Base-by-base conservation (phyloP, 2,329 filamentous ascomycete species). In the Apiospora kogelbergensis region DNA sequence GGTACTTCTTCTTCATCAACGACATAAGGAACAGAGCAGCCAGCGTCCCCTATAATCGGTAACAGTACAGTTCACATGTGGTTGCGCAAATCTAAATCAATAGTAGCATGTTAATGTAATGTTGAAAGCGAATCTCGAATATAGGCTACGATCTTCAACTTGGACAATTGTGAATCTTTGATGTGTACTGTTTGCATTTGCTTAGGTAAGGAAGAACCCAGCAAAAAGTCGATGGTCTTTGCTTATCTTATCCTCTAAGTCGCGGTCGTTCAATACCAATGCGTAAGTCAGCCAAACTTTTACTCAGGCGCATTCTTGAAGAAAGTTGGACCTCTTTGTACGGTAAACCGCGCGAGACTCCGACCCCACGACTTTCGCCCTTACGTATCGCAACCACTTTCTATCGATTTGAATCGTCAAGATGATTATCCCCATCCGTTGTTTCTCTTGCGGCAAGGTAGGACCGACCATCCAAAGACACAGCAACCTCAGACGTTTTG, bases 401-500 rank as follows among this genome's bases (percentile, higher is more conserved):
- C 44, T 2, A 41, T n/a, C 65, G 33, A 53, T 24, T 7, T 10
- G 6, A 40, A 40, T 17, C 65, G 71, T 74, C 84, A 92, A 83
- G 69, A 99, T 99, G 96, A 99, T 99, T 83, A 98, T 99, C 75
- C 96, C 96, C 2, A 93, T 99, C 74, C 94, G 96, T 75, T 99
- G 96, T 85, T 99, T 99, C 84, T 98, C 96, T 69, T 99, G 96
- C 82, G 96, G 96, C 82, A 99, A 99, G 93, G 96, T 97, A 83
- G 70, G 82, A 74, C 15, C 45, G 60, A n/a, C 67, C 66, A 20
- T 37, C 24, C 6, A 65, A n/a, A 45, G 40, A 66, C 42, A 42
- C 9, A 24, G 63, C 15, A 22, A 53, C 17, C 22, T 42, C 64
- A 64, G 70, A 40, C 42, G 42, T 42, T 45, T 68, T 57, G 24